phyloP scores from a whole-genome alignment of 73 alveolate genomes.

The Paramecium pentaurelia region DNA sequence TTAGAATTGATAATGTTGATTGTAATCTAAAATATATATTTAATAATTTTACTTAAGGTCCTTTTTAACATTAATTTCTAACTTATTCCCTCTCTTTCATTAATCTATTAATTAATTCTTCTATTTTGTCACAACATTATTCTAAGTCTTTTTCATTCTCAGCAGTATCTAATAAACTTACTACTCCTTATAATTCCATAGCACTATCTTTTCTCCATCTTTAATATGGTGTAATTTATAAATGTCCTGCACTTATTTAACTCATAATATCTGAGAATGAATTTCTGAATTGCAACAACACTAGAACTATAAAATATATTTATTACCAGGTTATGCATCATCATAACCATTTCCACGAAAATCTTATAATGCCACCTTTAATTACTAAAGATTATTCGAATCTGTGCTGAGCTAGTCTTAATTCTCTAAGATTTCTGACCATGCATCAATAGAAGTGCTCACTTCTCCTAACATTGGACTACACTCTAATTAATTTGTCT shows the following conservation, averaged over 20 bases:
- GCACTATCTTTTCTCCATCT: slow-evolving; percentile 36
- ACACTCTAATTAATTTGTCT: not conserved
- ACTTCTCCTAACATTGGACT: not conserved
- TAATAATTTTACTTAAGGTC: not conserved
- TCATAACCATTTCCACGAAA: slow-evolving; percentile 3
- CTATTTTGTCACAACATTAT: slow-evolving; percentile 31
- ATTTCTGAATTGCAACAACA: not conserved
- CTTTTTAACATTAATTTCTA: not conserved
- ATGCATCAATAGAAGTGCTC: slow-evolving; percentile 18
- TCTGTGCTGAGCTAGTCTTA: not conserved
- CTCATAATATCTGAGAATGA: not conserved
- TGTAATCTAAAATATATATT: not conserved
- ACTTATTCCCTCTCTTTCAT: slow-evolving; percentile 32
- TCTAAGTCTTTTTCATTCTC: not conserved
- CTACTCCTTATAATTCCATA: not conserved
- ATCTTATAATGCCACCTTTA: not conserved
- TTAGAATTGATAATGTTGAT: slow-evolving; percentile 9
- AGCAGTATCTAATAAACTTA: slow-evolving; percentile 22
- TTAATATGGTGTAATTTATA: slow-evolving; percentile 13
- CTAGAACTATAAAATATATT: not conserved
- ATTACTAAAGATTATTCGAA: not conserved
- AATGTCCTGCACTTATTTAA: not conserved
- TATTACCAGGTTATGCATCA: not conserved
- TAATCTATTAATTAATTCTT: not conserved
- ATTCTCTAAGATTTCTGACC: slow-evolving; percentile 39